phyloP scores from a whole-genome alignment of 306 rosid genomes.

The Cicer cuneatum region DNA sequence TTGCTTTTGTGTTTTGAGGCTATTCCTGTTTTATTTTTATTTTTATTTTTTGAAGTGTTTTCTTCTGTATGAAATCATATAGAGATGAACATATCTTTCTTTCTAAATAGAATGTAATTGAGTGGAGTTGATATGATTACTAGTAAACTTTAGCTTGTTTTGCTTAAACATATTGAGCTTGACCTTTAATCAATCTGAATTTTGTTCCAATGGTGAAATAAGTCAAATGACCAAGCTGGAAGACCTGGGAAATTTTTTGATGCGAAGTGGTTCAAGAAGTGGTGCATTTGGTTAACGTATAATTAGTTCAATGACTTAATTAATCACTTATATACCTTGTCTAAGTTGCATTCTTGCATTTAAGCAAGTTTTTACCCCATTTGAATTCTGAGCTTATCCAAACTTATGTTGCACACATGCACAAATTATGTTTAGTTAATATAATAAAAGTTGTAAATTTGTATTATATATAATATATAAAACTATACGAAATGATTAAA shows the following conservation, averaged over 20 bases:
- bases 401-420: neutral
- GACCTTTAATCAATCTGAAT: conserved; percentile 9
- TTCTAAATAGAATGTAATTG: neutral
- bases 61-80: conserved; percentile 22
- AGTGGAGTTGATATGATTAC: conserved; percentile 15
- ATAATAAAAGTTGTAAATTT: neutral
- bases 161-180: neutral
- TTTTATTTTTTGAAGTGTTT: conserved; percentile 2
- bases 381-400: neutral
- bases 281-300: neutral
- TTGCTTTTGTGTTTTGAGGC: conserved; percentile 26
- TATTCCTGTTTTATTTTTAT: conserved; percentile 3
- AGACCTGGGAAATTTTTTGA: neutral
- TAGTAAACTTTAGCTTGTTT: conserved; percentile 19
- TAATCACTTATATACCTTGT: conserved; percentile 5
- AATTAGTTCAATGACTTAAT: conserved; percentile 4
- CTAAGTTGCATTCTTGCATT: too few relatives aligned
- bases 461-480: neutral
- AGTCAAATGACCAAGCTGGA: neutral
- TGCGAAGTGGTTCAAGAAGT: neutral
- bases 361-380: too few relatives aligned
- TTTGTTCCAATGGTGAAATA: neutral
- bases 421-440: neutral
- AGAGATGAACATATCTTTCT: conserved; percentile 7
- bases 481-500: neutral